phyloP scores from a whole-genome alignment of 2,329 filamentous ascomycete species.

The Diaporthe sp. region DNA sequence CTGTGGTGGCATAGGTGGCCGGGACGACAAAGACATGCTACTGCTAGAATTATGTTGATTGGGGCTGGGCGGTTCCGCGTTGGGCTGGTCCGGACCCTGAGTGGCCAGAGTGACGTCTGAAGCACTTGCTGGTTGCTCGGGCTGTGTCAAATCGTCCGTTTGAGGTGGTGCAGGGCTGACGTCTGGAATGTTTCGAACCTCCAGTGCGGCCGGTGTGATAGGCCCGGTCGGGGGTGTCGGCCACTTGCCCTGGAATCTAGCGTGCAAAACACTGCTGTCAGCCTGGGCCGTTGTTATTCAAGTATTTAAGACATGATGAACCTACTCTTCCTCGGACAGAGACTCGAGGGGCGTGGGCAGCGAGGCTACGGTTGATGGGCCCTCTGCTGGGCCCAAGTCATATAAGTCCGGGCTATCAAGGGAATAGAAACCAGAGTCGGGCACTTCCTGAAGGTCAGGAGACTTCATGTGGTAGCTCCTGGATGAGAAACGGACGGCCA shows the following conservation, averaged over 20 bases:
- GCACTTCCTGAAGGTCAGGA: constrained; percentile 58
- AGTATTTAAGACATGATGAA: constrained; percentile 20
- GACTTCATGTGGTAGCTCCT: constrained; percentile 54
- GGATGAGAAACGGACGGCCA: constrained; percentile 64
- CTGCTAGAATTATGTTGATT: constrained; percentile 55
- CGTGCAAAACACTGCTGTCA: constrained; percentile 42
- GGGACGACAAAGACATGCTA: constrained; percentile 64
- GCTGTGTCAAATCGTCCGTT: constrained; percentile 55
- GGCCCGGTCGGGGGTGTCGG: constrained; percentile 42
- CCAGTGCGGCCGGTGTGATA: constrained; percentile 44
- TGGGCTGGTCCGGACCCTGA: constrained; percentile 45
- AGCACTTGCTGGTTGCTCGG: constrained; percentile 57
- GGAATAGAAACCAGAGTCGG: constrained; percentile 68
- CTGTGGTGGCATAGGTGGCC: constrained; percentile 67
- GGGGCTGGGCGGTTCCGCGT: constrained; percentile 46
- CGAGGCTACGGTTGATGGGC: constrained; percentile 39
- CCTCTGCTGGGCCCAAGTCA: constrained; percentile 61
- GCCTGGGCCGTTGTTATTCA: constrained; percentile 42
- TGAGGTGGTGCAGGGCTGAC: constrained; percentile 60
- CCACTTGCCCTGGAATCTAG: constrained; percentile 42
- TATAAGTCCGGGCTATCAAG: constrained; percentile 74
- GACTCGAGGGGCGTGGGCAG: constrained; percentile 36
- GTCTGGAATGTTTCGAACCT: constrained; percentile 56
- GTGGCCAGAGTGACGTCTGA: constrained; percentile 57
- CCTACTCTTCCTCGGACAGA: constrained; percentile 40